These are phyloP conservation scores for Colletotrichum spinosum DNA, from an alignment of 2,329 filamentous ascomycete genomes.

Conservation along the genomic window DNA sequence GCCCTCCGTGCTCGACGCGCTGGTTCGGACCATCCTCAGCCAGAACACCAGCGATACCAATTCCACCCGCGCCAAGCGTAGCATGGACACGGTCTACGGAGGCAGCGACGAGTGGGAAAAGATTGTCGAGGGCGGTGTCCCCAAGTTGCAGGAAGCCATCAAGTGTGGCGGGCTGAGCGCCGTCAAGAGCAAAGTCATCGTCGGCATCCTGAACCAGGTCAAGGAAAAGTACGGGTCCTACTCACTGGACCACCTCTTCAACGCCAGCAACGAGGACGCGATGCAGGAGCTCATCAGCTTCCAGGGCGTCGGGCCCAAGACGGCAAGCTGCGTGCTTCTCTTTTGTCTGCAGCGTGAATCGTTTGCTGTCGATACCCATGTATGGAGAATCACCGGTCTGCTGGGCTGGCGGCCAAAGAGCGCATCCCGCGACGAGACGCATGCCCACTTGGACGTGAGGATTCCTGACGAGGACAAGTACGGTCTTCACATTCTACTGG, in stretches of 20 bases:
- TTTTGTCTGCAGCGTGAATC: constrained; percentile 61
- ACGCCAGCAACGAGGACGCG: constrained; percentile 55
- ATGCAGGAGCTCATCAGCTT: constrained; percentile 64
- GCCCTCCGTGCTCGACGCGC: constrained; percentile 63
- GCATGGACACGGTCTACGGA: constrained; percentile 58
- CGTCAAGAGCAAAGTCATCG: constrained; percentile 79
- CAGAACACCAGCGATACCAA: constrained; percentile 65
- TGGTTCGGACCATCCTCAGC: constrained; percentile 64
- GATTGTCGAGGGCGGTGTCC: constrained; percentile 53
- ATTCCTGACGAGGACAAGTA: constrained; percentile 64
- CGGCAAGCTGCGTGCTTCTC: constrained; percentile 63
- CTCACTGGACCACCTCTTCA: constrained; percentile 62
- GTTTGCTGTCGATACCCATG: constrained; percentile 67
- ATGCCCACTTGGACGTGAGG: constrained; percentile 61
- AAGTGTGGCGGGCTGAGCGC: constrained; percentile 77
- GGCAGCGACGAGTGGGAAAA: constrained; percentile 55
- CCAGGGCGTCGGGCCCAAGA: constrained; percentile 65
- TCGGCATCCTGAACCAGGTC: constrained; percentile 75
- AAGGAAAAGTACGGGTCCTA: constrained; percentile 56
- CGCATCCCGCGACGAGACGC: constrained; percentile 57
- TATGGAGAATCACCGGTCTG: constrained; percentile 60
- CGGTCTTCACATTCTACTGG: constrained; percentile 60
- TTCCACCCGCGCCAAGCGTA: constrained; percentile 69
- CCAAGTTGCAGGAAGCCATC: constrained; percentile 68
- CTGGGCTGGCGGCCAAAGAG: constrained; percentile 60